Percentiles rank a stretch among this genome's conserved stretches.
Conservation (phyloP, 164 flowering plant species). For the Tetrastigma voinierianum region DNA sequence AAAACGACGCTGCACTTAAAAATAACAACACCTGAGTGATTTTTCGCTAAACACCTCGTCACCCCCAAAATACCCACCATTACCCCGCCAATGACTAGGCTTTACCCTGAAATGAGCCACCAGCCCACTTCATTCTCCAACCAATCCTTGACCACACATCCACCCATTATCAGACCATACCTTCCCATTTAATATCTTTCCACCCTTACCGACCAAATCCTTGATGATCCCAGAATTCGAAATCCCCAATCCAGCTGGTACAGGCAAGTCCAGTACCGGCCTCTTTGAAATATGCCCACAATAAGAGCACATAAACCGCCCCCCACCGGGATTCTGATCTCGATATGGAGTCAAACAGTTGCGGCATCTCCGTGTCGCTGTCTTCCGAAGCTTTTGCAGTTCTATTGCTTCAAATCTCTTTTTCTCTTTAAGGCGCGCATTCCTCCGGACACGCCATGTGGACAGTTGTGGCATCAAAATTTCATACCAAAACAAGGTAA, state of each 20-base stretch:
- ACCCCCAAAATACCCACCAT: slow-evolving; percentile 40
- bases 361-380: slow-evolving; percentile 80
- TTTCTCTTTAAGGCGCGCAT: slow-evolving; percentile 71
- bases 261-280: slow-evolving; percentile 85
- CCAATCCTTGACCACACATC: slow-evolving; percentile 76
- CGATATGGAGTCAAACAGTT: slow-evolving; percentile 82
- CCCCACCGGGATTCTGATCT: slow-evolving; percentile 97
- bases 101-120: slow-evolving; percentile 50
- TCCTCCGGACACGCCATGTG: slow-evolving; percentile 76
- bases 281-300: slow-evolving; percentile 95
- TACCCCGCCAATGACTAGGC: slow-evolving; percentile 48
- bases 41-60: slow-evolving; percentile 72
- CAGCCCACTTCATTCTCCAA: slow-evolving; percentile 66
- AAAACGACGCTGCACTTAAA: slow-evolving; percentile 56
- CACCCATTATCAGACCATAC: slow-evolving; percentile 78
- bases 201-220: slow-evolving; percentile 73
- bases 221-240: slow-evolving; percentile 64
- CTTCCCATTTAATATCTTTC: slow-evolving; percentile 73
- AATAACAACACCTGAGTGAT: slow-evolving; percentile 52
- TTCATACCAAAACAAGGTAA: slow-evolving; percentile 95
- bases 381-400: slow-evolving; percentile 82
- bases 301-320: slow-evolving; percentile 91
- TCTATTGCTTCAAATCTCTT: slow-evolving; percentile 81
- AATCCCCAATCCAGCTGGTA: slow-evolving; percentile 51
- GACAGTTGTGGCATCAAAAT: slow-evolving; percentile 95